phyloP scores from a whole-genome alignment of 208 protist genomes.

The Trypanosoma caninum region DNA sequence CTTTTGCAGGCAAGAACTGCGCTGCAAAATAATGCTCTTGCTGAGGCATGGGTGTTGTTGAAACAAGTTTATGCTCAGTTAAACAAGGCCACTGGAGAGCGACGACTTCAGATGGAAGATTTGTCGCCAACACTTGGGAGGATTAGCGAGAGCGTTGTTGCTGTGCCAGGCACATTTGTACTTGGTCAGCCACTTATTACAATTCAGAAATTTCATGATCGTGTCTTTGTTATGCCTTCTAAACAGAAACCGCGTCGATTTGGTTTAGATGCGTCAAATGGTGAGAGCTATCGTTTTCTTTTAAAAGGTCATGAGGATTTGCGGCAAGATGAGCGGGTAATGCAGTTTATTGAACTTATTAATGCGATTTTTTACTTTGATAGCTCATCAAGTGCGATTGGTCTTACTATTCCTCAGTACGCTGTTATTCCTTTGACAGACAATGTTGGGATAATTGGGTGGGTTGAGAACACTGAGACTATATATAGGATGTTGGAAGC shows the following conservation, averaged over 20 bases:
- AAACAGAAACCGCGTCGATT: slow-evolving; percentile 99
- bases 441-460: slow-evolving; percentile 99
- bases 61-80: slow-evolving; percentile 87
- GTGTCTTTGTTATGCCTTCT: slow-evolving; percentile 96
- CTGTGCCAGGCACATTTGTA: slow-evolving; percentile 97
- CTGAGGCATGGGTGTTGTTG: slow-evolving; percentile 71
- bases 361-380: slow-evolving; percentile 97
- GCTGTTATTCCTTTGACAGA: slow-evolving; percentile 98
- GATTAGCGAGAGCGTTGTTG: slow-evolving; percentile 94
- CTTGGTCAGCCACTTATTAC: slow-evolving; percentile 87
- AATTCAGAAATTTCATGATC: slow-evolving; percentile 93
- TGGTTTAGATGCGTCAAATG: slow-evolving; percentile 95
- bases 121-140: slow-evolving; percentile 93
- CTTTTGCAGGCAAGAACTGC: slow-evolving; percentile 55
- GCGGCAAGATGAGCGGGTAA: slow-evolving; percentile 99
- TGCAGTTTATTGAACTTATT: slow-evolving; percentile 99
- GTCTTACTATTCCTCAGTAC: slow-evolving; percentile 95
- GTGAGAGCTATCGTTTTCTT: slow-evolving; percentile 96
- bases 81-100: slow-evolving; percentile 65
- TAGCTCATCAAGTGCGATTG: slow-evolving; percentile 71
- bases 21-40: slow-evolving; percentile 48
- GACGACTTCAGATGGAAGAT: slow-evolving; percentile 77
- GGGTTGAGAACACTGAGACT: slow-evolving; percentile 98
- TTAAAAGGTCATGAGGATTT: slow-evolving; percentile 99
- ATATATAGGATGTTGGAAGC: slow-evolving; percentile 91